A percentile compares a stretch with the other conserved stretches of the same genome.
Evolutionary conservation across 2,329 filamentous ascomycete species (phyloP).

Genomic region (Chrysoporthe puriensis): DNA sequence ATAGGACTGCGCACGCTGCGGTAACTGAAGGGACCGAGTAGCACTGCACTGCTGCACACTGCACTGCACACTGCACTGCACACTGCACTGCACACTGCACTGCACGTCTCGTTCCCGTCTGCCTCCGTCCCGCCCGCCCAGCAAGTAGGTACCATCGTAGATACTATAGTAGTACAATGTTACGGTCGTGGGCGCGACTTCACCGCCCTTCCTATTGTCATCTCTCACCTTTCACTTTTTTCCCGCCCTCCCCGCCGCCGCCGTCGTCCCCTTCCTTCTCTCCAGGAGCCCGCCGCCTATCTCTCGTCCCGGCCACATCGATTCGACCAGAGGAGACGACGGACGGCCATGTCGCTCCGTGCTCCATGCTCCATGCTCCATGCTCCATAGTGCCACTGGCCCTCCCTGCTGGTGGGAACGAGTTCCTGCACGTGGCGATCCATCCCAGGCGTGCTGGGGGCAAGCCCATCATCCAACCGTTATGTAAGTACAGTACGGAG

Average conservation of each 20-base stretch:
- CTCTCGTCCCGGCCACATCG: background rate
- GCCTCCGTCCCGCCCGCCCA: too few species aligned
- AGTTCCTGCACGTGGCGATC: too few species aligned
- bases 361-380: too few species aligned
- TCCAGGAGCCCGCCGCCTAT: background rate
- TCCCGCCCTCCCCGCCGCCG: too few species aligned
- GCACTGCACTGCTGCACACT: too few species aligned
- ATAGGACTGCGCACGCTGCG: background rate
- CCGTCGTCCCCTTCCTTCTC: too few species aligned
- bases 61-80: too few species aligned
- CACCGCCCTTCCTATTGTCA: conserved; percentile 22
- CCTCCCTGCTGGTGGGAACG: too few species aligned
- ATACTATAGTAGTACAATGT: too few species aligned
- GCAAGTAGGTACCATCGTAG: too few species aligned
- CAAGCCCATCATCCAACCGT: background rate
- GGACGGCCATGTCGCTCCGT: background rate
- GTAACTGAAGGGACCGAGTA: background rate
- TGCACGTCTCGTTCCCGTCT: background rate
- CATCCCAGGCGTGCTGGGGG: too few species aligned
- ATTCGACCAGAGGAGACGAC: background rate
- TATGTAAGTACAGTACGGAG: background rate
- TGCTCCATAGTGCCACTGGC: too few species aligned
- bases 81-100: background rate
- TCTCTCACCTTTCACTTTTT: background rate
- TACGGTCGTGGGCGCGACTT: background rate